These are phyloP conservation scores for Ambrosiella cleistominuta DNA, from an alignment of 2,329 filamentous ascomycete species.

Conservation along the genomic window DNA sequence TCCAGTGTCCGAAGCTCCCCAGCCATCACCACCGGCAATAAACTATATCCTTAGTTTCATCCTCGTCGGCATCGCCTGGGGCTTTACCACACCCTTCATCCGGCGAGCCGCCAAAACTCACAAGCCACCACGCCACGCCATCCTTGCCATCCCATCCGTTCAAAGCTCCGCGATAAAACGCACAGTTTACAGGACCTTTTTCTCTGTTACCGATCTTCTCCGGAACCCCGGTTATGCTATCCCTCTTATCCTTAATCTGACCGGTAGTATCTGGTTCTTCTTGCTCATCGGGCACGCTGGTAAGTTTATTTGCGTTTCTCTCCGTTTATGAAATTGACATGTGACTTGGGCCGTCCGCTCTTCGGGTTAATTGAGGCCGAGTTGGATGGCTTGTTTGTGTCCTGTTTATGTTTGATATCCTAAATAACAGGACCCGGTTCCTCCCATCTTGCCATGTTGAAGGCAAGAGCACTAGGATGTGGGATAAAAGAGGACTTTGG, in stretches of 20 bases:
- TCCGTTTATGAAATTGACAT: too few relatives aligned
- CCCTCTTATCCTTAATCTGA: conserved; percentile 72
- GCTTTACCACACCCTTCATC: conserved; percentile 84
- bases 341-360: too few relatives aligned
- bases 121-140: conserved; percentile 40
- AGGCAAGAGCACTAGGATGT: too few relatives aligned
- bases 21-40: conserved; percentile 33
- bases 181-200: conserved; percentile 48
- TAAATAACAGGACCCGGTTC: too few relatives aligned
- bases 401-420: too few relatives aligned
- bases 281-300: conserved; percentile 81
- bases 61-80: conserved; percentile 83
- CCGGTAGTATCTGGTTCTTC: conserved; percentile 94
- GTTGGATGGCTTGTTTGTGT: too few relatives aligned
- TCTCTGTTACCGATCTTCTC: conserved; percentile 61
- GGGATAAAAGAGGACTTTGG: too few relatives aligned
- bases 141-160: conserved; percentile 34
- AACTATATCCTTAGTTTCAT: conserved; percentile 83
- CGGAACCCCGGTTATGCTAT: conserved; percentile 69
- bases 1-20: neutral
- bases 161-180: conserved; percentile 41
- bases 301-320: conserved; percentile 27
- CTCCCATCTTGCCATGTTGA: too few relatives aligned
- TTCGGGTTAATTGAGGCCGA: too few relatives aligned
- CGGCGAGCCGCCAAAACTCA: conserved; percentile 66